Conservation (phyloP, 441 rosid genomes). For the Oxalis stricta region DNA sequence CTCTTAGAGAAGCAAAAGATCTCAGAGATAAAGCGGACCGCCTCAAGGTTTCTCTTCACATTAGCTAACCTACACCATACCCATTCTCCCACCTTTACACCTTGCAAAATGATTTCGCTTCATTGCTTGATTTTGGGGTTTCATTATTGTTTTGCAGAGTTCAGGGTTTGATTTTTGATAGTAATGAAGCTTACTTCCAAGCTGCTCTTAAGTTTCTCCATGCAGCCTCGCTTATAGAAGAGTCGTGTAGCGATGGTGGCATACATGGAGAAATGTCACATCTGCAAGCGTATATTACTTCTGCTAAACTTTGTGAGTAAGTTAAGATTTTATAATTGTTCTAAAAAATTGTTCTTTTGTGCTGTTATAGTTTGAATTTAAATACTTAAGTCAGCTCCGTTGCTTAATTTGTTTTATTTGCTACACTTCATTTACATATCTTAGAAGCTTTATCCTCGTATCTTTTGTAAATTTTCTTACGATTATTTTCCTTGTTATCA, state of each 20-base stretch:
- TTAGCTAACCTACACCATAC: too few relatives aligned
- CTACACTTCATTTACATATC: background rate
- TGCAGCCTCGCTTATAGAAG: constrained; percentile 61
- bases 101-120: background rate
- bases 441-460: background rate
- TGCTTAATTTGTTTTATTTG: background rate
- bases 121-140: constrained; percentile 13
- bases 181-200: constrained; percentile 47
- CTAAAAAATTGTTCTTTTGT: constrained; percentile 2
- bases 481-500: background rate
- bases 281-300: constrained; percentile 36
- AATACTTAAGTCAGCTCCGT: too few relatives aligned
- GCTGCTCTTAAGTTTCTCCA: constrained; percentile 56
- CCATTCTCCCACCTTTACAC: background rate
- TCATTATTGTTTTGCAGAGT: constrained; percentile 22
- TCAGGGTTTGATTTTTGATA: constrained; percentile 38
- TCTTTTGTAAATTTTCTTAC: background rate
- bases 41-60: constrained; percentile 42
- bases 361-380: background rate
- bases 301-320: constrained; percentile 64
- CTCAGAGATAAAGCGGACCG: constrained; percentile 39
- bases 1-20: constrained; percentile 45
- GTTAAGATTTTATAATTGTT: constrained; percentile 17
- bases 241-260: constrained; percentile 25
- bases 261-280: constrained; percentile 34